These are phyloP conservation scores for Ganoderma boninense DNA, from an alignment of 1,284 basidiomycete genomes.

Conservation along the genomic window DNA sequence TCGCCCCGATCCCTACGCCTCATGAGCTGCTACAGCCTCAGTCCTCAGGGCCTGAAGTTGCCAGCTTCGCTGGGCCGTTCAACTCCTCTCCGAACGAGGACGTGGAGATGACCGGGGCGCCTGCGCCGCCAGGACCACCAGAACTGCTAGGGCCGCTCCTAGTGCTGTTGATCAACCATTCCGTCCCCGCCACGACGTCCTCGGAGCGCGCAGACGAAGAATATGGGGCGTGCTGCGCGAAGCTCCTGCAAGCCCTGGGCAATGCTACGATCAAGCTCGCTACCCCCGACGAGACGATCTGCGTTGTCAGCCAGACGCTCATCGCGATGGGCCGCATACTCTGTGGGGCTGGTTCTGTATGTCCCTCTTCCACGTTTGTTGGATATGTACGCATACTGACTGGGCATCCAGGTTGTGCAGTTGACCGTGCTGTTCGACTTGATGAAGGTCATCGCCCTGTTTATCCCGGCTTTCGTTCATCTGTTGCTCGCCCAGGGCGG, in stretches of 20 bases:
- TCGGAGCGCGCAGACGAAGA: slow-evolving; percentile 40
- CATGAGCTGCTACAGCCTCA: neutral
- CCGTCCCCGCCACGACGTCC: slow-evolving; percentile 39
- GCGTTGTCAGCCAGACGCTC: slow-evolving; percentile 22
- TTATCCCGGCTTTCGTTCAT: slow-evolving; percentile 56
- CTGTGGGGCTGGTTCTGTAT: slow-evolving; percentile 49
- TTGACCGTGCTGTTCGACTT: slow-evolving; percentile 63
- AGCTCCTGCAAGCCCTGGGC: slow-evolving; percentile 61
- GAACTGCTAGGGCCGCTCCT: slow-evolving; percentile 30
- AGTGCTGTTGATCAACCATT: slow-evolving; percentile 52
- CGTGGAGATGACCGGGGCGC: slow-evolving; percentile 40
- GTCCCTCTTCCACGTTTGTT: slow-evolving; percentile 34
- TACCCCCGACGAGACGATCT: slow-evolving; percentile 27
- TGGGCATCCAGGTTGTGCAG: slow-evolving; percentile 47
- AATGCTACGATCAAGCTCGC: slow-evolving; percentile 25
- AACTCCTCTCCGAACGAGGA: slow-evolving; percentile 21
- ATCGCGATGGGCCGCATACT: slow-evolving; percentile 40
- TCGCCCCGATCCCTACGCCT: neutral
- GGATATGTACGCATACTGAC: slow-evolving; percentile 9
- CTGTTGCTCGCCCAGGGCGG: slow-evolving; percentile 47
- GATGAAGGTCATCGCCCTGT: slow-evolving; percentile 53
- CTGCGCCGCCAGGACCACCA: slow-evolving; percentile 33
- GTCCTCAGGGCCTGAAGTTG: neutral
- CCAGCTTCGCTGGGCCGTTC: slow-evolving; percentile 4
- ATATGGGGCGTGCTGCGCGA: slow-evolving; percentile 52